Base-by-base conservation (phyloP, 441 rosid species). In the Eruca vesicaria region DNA sequence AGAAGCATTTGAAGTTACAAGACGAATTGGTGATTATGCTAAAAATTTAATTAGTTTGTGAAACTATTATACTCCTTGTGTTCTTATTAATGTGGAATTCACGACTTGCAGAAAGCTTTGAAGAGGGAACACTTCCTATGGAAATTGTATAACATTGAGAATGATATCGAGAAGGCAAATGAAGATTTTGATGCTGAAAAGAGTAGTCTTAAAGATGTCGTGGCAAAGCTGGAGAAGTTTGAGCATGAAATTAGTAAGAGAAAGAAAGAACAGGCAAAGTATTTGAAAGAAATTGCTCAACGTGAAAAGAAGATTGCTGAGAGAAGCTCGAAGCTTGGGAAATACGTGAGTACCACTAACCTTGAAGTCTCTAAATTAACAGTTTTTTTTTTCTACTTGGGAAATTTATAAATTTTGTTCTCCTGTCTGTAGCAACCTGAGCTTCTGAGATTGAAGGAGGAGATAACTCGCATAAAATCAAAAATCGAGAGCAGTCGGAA, bases 401-500 rank as follows among this genome's bases (percentile, higher is more conserved):
- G 60, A 63, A 66, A 29, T 71, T 78, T 79, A 38, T 74, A 19
- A 72, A 12, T 61, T 14, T 43, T 70, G 29, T 35, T 35, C 70
- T 78, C 43, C 35, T 77, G 71, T 66, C 75, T 35, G 38, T 80
- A 96, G 98, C 97, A 92, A 96, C 98, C 97, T 32, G 96, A 89
- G 85, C 96, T 92, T 85, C 82, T 94, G 82, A 94, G 90, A 75
- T 74, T 88, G 71, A 92, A 90, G 76, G 99, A 90, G 83, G 98
- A 86, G 85, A 87, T 81, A 82, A 78, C 97, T 74, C 97, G 98
- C 60, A 86, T 90, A 66, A 88, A 86, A 50, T 87, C 96, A 63
- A 96, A 96, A 89, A 87, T 90, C 56, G 90, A 96, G 88, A 92
- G 86, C 80, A 86, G 64, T 45, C 81, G 86, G 43, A 94, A 92